Percentiles rank a stretch among this genome's conserved stretches.
Evolutionary conservation across 1,284 basidiomycete species (phyloP).

Genomic region (Pseudozyma hubeiensis): DNA sequence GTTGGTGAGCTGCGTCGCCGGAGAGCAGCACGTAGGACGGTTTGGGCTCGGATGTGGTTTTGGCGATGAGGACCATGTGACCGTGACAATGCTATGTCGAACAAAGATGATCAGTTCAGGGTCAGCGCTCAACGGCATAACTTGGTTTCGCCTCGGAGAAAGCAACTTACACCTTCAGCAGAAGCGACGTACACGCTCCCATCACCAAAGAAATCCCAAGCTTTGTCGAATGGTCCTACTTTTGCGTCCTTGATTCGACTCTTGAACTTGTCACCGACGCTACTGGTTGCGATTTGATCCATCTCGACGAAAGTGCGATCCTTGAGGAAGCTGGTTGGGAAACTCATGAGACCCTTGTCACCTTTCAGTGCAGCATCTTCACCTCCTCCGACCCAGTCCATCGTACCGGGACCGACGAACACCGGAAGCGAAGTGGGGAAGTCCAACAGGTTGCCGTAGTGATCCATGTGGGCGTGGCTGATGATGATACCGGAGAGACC

Average conservation of each 20-base stretch:
- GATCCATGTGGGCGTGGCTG: slow-evolving; percentile 31
- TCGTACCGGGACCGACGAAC: slow-evolving; percentile 18
- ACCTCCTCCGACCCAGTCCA: slow-evolving; percentile 31
- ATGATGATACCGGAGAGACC: slow-evolving; percentile 23
- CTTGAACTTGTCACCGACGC: slow-evolving; percentile 1
- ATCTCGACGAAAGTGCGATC: slow-evolving; percentile 16
- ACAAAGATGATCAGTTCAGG: neutral
- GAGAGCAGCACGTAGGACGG: slow-evolving; percentile 17
- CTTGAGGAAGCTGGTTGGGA: slow-evolving; percentile 20
- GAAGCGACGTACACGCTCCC: slow-evolving; percentile 8
- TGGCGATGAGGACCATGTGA: slow-evolving; percentile 17
- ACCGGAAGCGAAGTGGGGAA: slow-evolving; percentile 19
- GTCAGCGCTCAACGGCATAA: neutral
- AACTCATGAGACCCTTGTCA: slow-evolving; percentile 13
- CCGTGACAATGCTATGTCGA: slow-evolving; percentile 25
- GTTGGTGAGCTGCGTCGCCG: slow-evolving; percentile 28
- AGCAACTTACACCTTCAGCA: slow-evolving; percentile 20
- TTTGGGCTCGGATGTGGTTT: neutral
- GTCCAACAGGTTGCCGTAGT: slow-evolving; percentile 30
- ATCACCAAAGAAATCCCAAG: slow-evolving; percentile 31
- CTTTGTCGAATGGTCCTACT: slow-evolving; percentile 24
- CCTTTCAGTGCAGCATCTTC: slow-evolving; percentile 21
- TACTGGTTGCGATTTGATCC: slow-evolving; percentile 1
- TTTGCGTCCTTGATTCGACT: slow-evolving; percentile 5
- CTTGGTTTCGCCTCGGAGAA: too few relatives aligned